Evolutionary conservation across 148 eudicot genomes (phyloP), one percentile per base, ranked within the genome.

Genomic region (Drosera capensis): DNA sequence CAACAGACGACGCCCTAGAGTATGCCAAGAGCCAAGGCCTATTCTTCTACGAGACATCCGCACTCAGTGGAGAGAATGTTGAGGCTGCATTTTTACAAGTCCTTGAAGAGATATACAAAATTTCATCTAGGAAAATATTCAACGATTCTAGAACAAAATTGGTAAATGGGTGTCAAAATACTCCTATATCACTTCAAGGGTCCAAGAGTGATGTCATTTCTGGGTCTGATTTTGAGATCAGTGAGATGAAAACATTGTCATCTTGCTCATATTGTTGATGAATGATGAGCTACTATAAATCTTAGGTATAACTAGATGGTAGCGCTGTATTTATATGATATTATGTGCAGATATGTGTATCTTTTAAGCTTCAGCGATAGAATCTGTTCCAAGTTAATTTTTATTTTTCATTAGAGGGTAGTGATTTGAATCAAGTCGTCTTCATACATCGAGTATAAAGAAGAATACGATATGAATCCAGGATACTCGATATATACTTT

Each of bases 21-120:
- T 79, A 79, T 40, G 84, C 94, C 22, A 72, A 72, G 53, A 60
- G 61, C 14, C 94, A 79, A 35, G 81, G 88, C 5, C 45, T 83
- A 14, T 79, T 57, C 52, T 83, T 79, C 66, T 83, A 68, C 0
- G 94, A 83, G 67, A 71, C 94, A 20, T 85, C 90, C 3, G 88
- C 88, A 4, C 47, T 77, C 0, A 77, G 67, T 21, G 95, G 95
- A 29, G 82, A 85, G 21, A 85, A 85, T 51, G 95, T 85, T 16
- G 95, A 80, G 23, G 9, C 56, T 39, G 90, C 95, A 3, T 85
- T 85, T 46, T 30, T 80, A 0, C 74, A 62, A 55, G 66, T 85
- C 25, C 72, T 85, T 11, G 69, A 80, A 38, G 80, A 72, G 44
- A 78, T 80, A 8, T 71, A 67, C 28, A 44, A 36, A 26, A 67